phyloP scores from a whole-genome alignment of 1,139 yeast genomes.

The Blastobotrys indianensis region DNA sequence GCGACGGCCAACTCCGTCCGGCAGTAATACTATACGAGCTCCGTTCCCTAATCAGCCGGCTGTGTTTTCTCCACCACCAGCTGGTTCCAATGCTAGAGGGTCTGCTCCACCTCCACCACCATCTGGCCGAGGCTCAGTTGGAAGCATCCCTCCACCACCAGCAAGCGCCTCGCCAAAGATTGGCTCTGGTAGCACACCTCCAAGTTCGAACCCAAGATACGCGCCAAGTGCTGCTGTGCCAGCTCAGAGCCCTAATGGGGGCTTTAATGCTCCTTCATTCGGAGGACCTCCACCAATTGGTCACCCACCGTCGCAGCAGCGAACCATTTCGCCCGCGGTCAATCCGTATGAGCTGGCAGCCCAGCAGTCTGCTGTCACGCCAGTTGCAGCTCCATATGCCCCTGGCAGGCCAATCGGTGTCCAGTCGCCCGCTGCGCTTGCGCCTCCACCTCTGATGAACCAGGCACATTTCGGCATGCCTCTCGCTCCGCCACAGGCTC shows the following conservation, averaged over 20 bases:
- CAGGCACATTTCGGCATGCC: conserved; percentile 11
- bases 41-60: conserved; percentile 27
- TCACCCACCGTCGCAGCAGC: conserved; percentile 13
- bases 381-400: conserved; percentile 31
- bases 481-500: conserved; percentile 13
- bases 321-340: conserved; percentile 23
- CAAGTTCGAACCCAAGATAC: conserved; percentile 22
- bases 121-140: conserved; percentile 16
- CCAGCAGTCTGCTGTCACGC: conserved; percentile 20
- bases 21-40: conserved; percentile 34
- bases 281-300: conserved; percentile 11
- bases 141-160: conserved; percentile 22
- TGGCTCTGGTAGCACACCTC: conserved; percentile 17
- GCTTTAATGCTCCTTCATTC: conserved; percentile 1
- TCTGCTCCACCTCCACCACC: conserved; percentile 24
- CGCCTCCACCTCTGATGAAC: neutral
- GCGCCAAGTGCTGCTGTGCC: conserved; percentile 26
- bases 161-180: conserved; percentile 7
- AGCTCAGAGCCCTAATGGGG: conserved; percentile 19
- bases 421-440: neutral
- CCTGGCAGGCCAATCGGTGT: conserved; percentile 14
- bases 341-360: conserved; percentile 17
- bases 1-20: conserved; percentile 46
- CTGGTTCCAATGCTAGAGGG: conserved; percentile 17
- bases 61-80: conserved; percentile 27